Conservation (phyloP, 225 moss, liverwort and hornwort genomes). For the Takakia lepidozioides region DNA sequence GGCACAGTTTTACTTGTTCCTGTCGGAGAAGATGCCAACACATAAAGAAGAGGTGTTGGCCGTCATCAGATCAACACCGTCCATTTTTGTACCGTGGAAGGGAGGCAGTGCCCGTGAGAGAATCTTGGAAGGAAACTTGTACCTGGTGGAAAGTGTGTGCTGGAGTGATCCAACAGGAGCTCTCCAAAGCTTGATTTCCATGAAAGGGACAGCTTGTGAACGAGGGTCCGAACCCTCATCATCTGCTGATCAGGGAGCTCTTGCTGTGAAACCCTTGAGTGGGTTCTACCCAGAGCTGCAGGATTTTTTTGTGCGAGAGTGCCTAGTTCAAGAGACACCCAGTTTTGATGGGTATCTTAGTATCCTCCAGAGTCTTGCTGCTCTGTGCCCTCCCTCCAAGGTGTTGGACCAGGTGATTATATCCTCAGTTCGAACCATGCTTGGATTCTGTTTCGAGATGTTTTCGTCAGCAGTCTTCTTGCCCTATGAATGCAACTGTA, state of each 20-base stretch:
- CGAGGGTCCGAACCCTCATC: slow-evolving; percentile 6
- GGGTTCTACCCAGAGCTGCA: slow-evolving; percentile 58
- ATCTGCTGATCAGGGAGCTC: slow-evolving; percentile 4
- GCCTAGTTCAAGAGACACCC: slow-evolving; percentile 56
- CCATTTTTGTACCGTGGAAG: slow-evolving; percentile 56
- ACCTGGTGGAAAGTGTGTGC: slow-evolving; percentile 33
- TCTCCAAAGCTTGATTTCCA: slow-evolving; percentile 33
- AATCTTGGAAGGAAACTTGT: slow-evolving; percentile 43
- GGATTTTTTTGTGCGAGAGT: slow-evolving; percentile 60
- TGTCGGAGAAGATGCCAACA: slow-evolving; percentile 38
- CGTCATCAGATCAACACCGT: slow-evolving; percentile 32
- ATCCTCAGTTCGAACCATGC: too few relatives aligned
- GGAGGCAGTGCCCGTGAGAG: slow-evolving; percentile 37
- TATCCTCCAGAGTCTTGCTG: slow-evolving; percentile 51
- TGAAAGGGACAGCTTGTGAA: slow-evolving; percentile 13
- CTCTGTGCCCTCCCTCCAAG: slow-evolving; percentile 37
- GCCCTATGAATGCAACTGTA: too few relatives aligned
- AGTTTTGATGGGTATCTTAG: slow-evolving; percentile 64
- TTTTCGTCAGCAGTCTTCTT: too few relatives aligned
- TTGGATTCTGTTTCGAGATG: too few relatives aligned
- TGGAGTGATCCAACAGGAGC: slow-evolving; percentile 74
- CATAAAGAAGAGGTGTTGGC: slow-evolving; percentile 35
- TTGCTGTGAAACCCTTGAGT: slow-evolving; percentile 31
- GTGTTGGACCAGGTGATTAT: slow-evolving; percentile 49
- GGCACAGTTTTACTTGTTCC: slow-evolving; percentile 66